A percentile compares a stretch with the other conserved stretches of the same genome.
phyloP scores from a whole-genome alignment of 805 yeast species.

The Kodamaea sagamina region DNA sequence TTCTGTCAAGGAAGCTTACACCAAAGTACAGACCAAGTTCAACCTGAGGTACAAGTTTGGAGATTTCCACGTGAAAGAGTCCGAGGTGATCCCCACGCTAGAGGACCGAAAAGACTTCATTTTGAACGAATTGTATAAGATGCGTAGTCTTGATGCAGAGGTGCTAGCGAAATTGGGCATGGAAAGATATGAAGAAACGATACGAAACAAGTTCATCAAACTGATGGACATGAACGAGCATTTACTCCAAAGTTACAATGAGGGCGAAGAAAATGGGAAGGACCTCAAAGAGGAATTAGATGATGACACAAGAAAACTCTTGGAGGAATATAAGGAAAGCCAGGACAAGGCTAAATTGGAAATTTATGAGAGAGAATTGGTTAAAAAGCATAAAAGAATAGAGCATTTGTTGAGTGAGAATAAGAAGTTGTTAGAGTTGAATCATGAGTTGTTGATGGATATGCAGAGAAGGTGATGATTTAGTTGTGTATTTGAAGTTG shows the following conservation, averaged over 20 bases:
- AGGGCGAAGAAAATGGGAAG: slow-evolving; percentile 9
- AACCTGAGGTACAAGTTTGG: background rate
- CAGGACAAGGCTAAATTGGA: slow-evolving; percentile 21
- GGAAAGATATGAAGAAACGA: slow-evolving; percentile 22
- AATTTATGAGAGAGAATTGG: slow-evolving; percentile 25
- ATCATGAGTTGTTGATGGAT: slow-evolving; percentile 26
- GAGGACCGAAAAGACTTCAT: slow-evolving; percentile 15
- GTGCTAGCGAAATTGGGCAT: slow-evolving; percentile 23
- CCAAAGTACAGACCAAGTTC: slow-evolving; percentile 1
- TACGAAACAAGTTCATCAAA: slow-evolving; percentile 9
- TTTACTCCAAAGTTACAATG: slow-evolving; percentile 10
- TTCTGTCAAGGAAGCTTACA: slow-evolving; percentile 8
- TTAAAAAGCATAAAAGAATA: slow-evolving; percentile 22
- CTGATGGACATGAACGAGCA: slow-evolving; percentile 6
- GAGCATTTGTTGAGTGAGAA: slow-evolving; percentile 29
- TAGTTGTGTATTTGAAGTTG: too few species aligned
- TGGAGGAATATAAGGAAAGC: slow-evolving; percentile 18
- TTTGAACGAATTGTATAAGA: slow-evolving; percentile 24
- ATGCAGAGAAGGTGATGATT: background rate
- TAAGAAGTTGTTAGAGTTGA: slow-evolving; percentile 32
- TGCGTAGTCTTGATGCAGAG: slow-evolving; percentile 26
- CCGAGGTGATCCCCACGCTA: background rate
- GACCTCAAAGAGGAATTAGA: slow-evolving; percentile 14
- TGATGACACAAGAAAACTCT: slow-evolving; percentile 11
- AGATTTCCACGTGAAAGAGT: background rate